phyloP scores from a whole-genome alignment of 805 yeast species.

The Teunomyces cretensis region DNA sequence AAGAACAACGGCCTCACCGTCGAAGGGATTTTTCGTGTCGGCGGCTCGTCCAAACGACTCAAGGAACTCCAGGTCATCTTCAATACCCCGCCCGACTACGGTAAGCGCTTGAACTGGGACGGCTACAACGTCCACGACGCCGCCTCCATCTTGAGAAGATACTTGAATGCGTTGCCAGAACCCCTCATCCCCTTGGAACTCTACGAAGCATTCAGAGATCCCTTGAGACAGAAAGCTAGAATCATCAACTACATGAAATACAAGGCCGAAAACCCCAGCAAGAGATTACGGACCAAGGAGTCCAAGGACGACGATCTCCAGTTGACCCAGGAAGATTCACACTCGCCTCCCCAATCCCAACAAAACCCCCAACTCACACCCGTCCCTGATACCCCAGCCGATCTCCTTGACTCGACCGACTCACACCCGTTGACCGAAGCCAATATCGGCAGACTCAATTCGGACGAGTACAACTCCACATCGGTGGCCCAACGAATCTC shows the following conservation, averaged over 20 bases:
- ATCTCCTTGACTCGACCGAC: constrained; percentile 11
- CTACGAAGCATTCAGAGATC: constrained; percentile 78
- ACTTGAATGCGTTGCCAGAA: constrained; percentile 83
- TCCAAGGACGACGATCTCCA: not conserved
- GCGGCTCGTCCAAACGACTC: constrained; percentile 86
- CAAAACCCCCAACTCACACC: constrained; percentile 2
- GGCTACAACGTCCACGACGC: constrained; percentile 97
- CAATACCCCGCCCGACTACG: constrained; percentile 86
- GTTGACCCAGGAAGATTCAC: not conserved
- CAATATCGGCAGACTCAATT: constrained; percentile 28
- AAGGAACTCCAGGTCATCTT: constrained; percentile 82
- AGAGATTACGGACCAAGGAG: constrained; percentile 1
- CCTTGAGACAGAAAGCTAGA: constrained; percentile 62
- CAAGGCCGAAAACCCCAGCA: constrained; percentile 47
- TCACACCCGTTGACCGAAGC: constrained; percentile 33
- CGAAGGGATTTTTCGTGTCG: constrained; percentile 91
- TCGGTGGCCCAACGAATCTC: not conserved
- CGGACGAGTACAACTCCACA: not conserved
- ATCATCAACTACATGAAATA: constrained; percentile 65
- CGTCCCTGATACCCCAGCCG: constrained; percentile 11
- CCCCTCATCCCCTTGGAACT: constrained; percentile 80
- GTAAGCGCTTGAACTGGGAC: constrained; percentile 85
- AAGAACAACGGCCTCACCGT: constrained; percentile 75
- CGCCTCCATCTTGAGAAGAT: constrained; percentile 84
- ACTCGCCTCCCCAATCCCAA: not conserved